Base-by-base conservation (phyloP, 495 filamentous ascomycete genomes). In the Aspergillus bridgeri region DNA sequence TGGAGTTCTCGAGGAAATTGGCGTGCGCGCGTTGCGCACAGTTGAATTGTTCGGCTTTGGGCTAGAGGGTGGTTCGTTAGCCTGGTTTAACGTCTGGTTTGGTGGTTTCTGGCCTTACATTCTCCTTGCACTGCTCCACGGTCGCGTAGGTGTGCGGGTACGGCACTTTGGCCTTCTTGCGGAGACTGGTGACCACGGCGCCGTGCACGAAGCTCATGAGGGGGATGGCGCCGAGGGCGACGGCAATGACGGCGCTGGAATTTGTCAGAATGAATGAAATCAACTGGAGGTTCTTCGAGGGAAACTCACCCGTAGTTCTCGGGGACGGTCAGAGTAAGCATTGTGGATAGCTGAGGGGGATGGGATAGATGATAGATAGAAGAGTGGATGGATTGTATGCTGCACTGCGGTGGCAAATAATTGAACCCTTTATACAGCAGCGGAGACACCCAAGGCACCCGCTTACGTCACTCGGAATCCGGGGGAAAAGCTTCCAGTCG, bases 1-100 rank as follows among this genome's bases (percentile, higher is more conserved):
- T 63, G 18, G 83, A 68, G 66, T 87, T 87, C 71, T 92, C 89
- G 49, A 83, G 75, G 71, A 81, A 90, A 72, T 90, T 89, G 59
- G 72, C 65, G 75, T 92, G 89, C 5, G 88, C 84, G 53, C 88
- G 83, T 69, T 91, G 89, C 43, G 86, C 85, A 75, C 83, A 84
- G 67, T 86, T 86, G 76, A 86, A 86, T 46, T 74, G 58, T 48
- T 80, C 65, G 42, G 76, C 74, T 53, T 68, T 69, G 61, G 70
- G 54, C 73, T 79, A 64, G 45, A 27, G 48, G 43, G 19, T 29
- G 17, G 42, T 44, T 13, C 60, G 54, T 57, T 63, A 42, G 27
- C 0, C 19, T 22, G 47, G 18, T 17, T 21, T 4, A 6, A n/a
- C n/a, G n/a, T 25, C 24, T 25, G 47, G 23, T 21, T 24, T 25